These are phyloP conservation scores for Datura wrightii DNA, from an alignment of 257 asterid species.

Conservation along the genomic window DNA sequence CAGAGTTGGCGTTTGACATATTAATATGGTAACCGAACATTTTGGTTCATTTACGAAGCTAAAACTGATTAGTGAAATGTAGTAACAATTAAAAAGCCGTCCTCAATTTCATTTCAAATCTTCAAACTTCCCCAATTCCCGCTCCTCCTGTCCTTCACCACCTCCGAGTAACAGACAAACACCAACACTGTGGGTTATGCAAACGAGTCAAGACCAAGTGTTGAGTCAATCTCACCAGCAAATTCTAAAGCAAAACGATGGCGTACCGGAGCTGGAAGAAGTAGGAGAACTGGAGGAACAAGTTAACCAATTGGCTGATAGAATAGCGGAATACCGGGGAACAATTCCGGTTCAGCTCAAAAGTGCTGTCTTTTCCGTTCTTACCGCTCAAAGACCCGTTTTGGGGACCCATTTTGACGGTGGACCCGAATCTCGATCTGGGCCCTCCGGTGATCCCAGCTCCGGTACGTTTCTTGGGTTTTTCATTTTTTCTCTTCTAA, in stretches of 20 bases:
- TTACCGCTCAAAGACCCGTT: conserved; percentile 60
- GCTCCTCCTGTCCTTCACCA: neutral
- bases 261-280: conserved; percentile 43
- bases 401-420: conserved; percentile 36
- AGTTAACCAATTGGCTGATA: conserved; percentile 62
- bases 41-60: no score
- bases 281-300: conserved; percentile 54
- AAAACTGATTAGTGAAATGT: no score
- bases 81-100: neutral
- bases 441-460: conserved; percentile 35
- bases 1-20: no score
- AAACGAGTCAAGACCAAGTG: neutral
- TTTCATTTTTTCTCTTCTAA: neutral
- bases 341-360: conserved; percentile 58
- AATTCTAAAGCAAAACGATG: conserved; percentile 40
- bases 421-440: conserved; percentile 44
- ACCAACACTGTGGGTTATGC: neutral
- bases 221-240: conserved; percentile 31
- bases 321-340: conserved; percentile 53
- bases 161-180: neutral
- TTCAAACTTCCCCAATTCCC: neutral
- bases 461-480: conserved; percentile 41
- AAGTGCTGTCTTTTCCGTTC: conserved; percentile 55
- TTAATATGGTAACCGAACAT: no score
- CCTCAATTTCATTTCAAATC: neutral